Evolutionary conservation across 768 basidiomycete species (phyloP), one percentile per base, ranked within the genome.

Genomic region (Cytidiella melzeri): DNA sequence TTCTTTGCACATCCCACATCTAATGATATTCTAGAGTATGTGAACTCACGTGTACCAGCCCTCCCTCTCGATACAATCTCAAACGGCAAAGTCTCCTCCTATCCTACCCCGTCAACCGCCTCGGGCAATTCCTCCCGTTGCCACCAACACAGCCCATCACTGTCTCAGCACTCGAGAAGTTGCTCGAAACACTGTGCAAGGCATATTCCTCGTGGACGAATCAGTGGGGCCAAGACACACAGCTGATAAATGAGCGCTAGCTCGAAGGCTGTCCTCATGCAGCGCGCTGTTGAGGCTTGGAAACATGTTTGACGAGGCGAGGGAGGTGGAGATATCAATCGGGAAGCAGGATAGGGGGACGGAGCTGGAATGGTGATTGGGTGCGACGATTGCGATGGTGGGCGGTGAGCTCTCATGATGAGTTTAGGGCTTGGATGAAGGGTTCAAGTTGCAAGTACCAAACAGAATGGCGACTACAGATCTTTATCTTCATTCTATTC

Each of bases 11-110:
- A n/a, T n/a, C n/a, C n/a, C n/a, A n/a, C n/a, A n/a, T n/a, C n/a
- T n/a, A n/a, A n/a, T n/a, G n/a, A n/a, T n/a, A n/a, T n/a, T n/a
- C n/a, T n/a, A n/a, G n/a, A n/a, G n/a, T n/a, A n/a, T n/a, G n/a
- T n/a, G n/a, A n/a, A n/a, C n/a, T n/a, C n/a, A n/a, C 11, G 92
- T 96, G 21, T 98, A 98, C 69, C 96, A 99, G 64, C 96, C 96
- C 1, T 87, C 87, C 12, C 73, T 21, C 71, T 87, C 50, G 88
- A 95, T 53, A 84, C 90, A 7, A 97, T 97, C 79, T 79, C 86
- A 1, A 68, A 73, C 9, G 95, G 95, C 51, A 84, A 83, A 60
- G 76, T 95, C 54, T 95, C 23, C 80, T 95, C n/a, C 76, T 99
- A 1, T 96, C 93, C 20, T 99, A 98, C 75, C 98, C 98, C 71